Evolutionary conservation across 2,329 filamentous ascomycete genomes (phyloP).

Genomic region (Neoarthrinium moseri): DNA sequence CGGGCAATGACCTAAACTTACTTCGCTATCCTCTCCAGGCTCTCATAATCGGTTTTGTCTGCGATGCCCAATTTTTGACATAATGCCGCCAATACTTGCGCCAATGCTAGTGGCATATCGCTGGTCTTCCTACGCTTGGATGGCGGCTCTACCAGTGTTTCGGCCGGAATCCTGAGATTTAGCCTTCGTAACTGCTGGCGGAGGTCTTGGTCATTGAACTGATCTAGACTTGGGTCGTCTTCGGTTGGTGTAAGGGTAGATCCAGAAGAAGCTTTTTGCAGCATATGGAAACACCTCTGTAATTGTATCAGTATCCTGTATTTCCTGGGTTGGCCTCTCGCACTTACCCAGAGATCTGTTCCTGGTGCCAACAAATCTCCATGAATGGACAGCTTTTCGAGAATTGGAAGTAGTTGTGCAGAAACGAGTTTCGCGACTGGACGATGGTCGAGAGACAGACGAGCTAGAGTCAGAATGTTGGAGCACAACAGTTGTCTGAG

Average conservation of each 20-base stretch:
- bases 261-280: constrained; percentile 22
- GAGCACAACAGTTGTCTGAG: constrained; percentile 34
- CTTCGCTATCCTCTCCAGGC: constrained; percentile 40
- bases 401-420: constrained; percentile 41
- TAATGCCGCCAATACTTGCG: constrained; percentile 19
- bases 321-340: background rate
- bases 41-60: constrained; percentile 20
- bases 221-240: constrained; percentile 9
- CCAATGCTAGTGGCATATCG: constrained; percentile 17
- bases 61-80: constrained; percentile 28
- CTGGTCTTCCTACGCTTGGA: constrained; percentile 31
- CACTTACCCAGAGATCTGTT: constrained; percentile 42
- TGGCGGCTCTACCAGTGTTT: constrained; percentile 16
- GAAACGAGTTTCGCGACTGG: constrained; percentile 37
- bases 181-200: constrained; percentile 21
- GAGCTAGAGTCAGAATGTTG: constrained; percentile 36
- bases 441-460: constrained; percentile 28
- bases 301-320: constrained; percentile 10
- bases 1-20: constrained; percentile 34
- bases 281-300: constrained; percentile 28
- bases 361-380: constrained; percentile 28
- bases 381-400: constrained; percentile 34
- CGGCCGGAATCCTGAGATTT: constrained; percentile 11
- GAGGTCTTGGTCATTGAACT: constrained; percentile 25
- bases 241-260: constrained; percentile 1